phyloP scores from a whole-genome alignment of 176 grass and related monocot species.

The Dendrocalamus sinicus region DNA sequence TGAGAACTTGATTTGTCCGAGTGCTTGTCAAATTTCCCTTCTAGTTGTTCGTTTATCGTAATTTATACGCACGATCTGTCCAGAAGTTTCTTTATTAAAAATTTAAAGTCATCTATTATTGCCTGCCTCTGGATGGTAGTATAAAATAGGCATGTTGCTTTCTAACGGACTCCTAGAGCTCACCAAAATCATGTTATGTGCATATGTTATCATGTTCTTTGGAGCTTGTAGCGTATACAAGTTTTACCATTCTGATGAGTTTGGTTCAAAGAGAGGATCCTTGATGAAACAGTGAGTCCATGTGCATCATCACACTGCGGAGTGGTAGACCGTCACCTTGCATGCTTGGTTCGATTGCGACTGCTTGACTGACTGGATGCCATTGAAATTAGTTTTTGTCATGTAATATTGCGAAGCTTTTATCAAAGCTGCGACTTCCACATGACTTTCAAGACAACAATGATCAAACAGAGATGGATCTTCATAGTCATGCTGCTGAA shows the following conservation, averaged over 20 bases:
- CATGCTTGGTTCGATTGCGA: conserved; percentile 42
- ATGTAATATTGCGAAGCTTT: conserved; percentile 57
- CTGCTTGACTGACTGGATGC: conserved; percentile 51
- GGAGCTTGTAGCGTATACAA: conserved; percentile 12
- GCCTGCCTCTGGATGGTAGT: background rate
- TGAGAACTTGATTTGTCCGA: background rate
- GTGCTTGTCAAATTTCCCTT: background rate
- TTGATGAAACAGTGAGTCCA: conserved; percentile 41
- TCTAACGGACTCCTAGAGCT: background rate
- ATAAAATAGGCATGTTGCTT: background rate
- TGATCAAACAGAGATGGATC: conserved; percentile 23
- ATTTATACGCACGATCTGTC: background rate
- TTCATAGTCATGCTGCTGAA: background rate
- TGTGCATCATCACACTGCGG: conserved; percentile 44
- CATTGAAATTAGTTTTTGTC: conserved; percentile 57
- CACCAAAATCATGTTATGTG: background rate
- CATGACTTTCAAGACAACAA: conserved; percentile 51
- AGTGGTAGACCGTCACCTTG: conserved; percentile 29
- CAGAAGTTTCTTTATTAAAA: background rate
- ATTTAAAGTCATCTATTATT: background rate
- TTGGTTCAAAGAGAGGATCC: conserved; percentile 41
- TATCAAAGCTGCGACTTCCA: conserved; percentile 55
- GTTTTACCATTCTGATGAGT: conserved; percentile 20
- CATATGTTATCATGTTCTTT: conserved; percentile 35
- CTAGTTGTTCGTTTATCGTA: background rate